Conservation (phyloP, 768 basidiomycete species). For the Suillus placidus region DNA sequence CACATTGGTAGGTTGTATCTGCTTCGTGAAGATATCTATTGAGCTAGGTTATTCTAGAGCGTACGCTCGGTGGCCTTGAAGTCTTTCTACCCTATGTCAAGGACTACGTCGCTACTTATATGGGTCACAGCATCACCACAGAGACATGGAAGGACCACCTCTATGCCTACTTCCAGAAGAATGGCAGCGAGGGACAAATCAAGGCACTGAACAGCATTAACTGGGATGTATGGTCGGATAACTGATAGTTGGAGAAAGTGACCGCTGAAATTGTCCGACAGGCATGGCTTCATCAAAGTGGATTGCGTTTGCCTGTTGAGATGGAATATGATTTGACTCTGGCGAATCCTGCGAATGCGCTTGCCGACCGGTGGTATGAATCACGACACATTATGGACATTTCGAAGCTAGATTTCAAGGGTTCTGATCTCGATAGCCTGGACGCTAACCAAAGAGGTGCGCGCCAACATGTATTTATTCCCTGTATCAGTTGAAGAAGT, state of each 20-base stretch:
- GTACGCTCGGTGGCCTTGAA: conserved; percentile 57
- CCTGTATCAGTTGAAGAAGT: background rate
- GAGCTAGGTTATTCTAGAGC: conserved; percentile 36
- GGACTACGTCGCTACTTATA: conserved; percentile 58
- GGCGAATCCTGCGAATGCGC: conserved; percentile 50
- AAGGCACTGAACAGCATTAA: conserved; percentile 52
- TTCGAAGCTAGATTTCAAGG: conserved; percentile 42
- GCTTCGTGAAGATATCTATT: background rate
- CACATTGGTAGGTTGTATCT: conserved; percentile 43
- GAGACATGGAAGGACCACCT: conserved; percentile 60
- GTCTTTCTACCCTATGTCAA: conserved; percentile 58
- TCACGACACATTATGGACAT: conserved; percentile 41
- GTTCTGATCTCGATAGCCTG: conserved; percentile 49
- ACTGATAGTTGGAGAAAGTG: too few relatives aligned
- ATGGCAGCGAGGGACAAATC: conserved; percentile 47
- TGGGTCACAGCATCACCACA: conserved; percentile 58
- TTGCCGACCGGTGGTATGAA: conserved; percentile 56
- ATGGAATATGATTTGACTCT: conserved; percentile 58
- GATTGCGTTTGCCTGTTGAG: conserved; percentile 48
- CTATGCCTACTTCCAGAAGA: conserved; percentile 50
- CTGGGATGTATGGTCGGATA: conserved; percentile 50
- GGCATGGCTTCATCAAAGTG: conserved; percentile 63
- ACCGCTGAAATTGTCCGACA: conserved; percentile 17
- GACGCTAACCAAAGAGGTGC: conserved; percentile 54
- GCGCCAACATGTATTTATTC: conserved; percentile 8